These are phyloP conservation scores for Seiridium unicorne DNA, from an alignment of 2,329 filamentous ascomycete genomes.

Conservation along the genomic window DNA sequence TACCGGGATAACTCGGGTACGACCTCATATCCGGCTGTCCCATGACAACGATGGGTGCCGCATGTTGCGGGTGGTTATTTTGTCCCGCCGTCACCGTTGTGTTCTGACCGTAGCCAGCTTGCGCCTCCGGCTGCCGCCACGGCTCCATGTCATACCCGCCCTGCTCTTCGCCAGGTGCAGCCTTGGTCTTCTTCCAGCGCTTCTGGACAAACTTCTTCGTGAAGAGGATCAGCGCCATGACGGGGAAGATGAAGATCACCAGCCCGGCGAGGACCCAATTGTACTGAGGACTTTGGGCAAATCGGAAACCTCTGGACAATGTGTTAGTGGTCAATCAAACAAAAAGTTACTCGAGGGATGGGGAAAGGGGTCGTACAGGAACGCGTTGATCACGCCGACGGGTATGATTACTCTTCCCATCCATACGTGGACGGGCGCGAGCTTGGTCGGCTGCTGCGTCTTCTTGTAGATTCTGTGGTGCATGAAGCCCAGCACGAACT, in stretches of 20 bases:
- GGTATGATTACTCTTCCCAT: constrained; percentile 53
- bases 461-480: constrained; percentile 54
- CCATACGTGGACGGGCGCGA: constrained; percentile 55
- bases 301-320: constrained; percentile 49
- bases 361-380: constrained; percentile 42
- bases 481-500: constrained; percentile 53
- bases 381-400: constrained; percentile 54
- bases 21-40: not conserved
- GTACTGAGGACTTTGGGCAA: constrained; percentile 49
- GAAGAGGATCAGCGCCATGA: constrained; percentile 34
- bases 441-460: constrained; percentile 46
- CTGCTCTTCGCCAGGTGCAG: constrained; percentile 11
- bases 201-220: constrained; percentile 31
- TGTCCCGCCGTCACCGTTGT: not conserved
- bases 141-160: constrained; percentile 26
- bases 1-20: not conserved
- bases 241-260: constrained; percentile 41
- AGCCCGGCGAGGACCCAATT: constrained; percentile 47
- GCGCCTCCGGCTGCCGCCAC: constrained; percentile 11
- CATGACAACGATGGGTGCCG: not conserved
- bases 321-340: constrained; percentile 8
- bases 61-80: not conserved
- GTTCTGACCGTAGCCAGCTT: not conserved
- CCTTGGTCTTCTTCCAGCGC: constrained; percentile 25
- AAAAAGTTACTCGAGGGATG: not conserved